Evolutionary conservation across 495 filamentous ascomycete species (phyloP).

Genomic region (Oleoguttula mirabilis): DNA sequence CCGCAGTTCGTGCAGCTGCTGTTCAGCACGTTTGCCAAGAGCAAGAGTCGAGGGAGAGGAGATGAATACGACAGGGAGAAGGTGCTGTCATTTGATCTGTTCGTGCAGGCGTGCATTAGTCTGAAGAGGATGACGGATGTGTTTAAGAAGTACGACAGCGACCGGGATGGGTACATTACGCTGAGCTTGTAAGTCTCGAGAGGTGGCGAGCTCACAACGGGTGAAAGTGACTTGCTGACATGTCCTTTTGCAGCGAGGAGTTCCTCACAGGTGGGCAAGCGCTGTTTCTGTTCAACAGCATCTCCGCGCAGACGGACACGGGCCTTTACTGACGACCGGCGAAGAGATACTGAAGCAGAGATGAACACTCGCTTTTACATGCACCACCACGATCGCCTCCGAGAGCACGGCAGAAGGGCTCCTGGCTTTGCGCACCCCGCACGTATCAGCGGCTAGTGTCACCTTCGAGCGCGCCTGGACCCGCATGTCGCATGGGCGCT

Average conservation of each 20-base stretch:
- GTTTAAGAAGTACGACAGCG: constrained; percentile 97
- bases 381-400: too few species aligned
- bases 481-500: too few species aligned
- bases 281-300: constrained; percentile 35
- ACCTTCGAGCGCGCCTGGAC: too few species aligned
- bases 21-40: constrained; percentile 55
- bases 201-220: too few species aligned
- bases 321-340: constrained; percentile 28
- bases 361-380: too few species aligned
- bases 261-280: constrained; percentile 37
- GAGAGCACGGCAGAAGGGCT: too few species aligned
- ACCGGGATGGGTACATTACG: constrained; percentile 64
- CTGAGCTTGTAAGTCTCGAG: constrained; percentile 34
- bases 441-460: too few species aligned
- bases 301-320: constrained; percentile 32
- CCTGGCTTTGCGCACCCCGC: too few species aligned
- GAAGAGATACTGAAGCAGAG: constrained; percentile 19
- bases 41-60: constrained; percentile 19
- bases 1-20: constrained; percentile 68
- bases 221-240: constrained; percentile 4
- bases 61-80: constrained; percentile 32
- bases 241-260: constrained; percentile 27
- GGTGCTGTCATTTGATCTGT: constrained; percentile 89
- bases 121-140: constrained; percentile 98
- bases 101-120: constrained; percentile 93